Evolutionary conservation across 2,329 filamentous ascomycete species (phyloP), one percentile per base, ranked within the genome.

Genomic region (Chaetomium olivaceum): DNA sequence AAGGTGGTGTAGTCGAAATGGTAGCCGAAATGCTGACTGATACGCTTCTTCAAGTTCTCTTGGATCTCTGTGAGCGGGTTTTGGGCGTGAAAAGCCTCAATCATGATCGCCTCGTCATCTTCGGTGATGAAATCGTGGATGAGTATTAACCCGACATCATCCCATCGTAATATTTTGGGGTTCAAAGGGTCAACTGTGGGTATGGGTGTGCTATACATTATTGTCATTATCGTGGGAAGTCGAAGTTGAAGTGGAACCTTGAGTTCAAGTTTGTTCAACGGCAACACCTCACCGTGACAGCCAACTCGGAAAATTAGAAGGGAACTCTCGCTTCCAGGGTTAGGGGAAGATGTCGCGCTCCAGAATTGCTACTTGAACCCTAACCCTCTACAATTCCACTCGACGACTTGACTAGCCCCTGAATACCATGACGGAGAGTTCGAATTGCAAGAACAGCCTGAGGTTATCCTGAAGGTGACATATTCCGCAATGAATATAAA

Each of bases 1-100:
- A 73, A 73, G 39, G 71, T 73, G 57, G 71, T 72, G 67, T 73
- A 70, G 51, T 70, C 68, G 39, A 71, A 71, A 58, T 70, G 68
- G 60, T 72, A 59, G 59, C 71, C 71, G 48, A 69, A 72, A 25
- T 73, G 71, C 39, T 72, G 71, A 56, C 69, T 71, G 46, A 73
- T 64, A 5, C 71, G 67, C 29, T 65, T 68, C 33, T 16, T 57
- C 7, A 33, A 11, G 9, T 57, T 43, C 39, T 16, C 39, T 43
- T 43, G 39, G 16, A 43, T 43, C 16, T 43, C 21, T 6, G 25
- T 25, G 25, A 50, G 61, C 2, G 64, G 65, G 43, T 68, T 60
- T 12, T 50, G 62, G 21, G 63, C 63, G 54, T 73, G 67, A 36
- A 73, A 73, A 8, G 69, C 70, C 2, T 67, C 59, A 43, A 72